Evolutionary conservation across 768 basidiomycete species (phyloP), one percentile per base, ranked within the genome.

Genomic region (Termitomyces sp.): DNA sequence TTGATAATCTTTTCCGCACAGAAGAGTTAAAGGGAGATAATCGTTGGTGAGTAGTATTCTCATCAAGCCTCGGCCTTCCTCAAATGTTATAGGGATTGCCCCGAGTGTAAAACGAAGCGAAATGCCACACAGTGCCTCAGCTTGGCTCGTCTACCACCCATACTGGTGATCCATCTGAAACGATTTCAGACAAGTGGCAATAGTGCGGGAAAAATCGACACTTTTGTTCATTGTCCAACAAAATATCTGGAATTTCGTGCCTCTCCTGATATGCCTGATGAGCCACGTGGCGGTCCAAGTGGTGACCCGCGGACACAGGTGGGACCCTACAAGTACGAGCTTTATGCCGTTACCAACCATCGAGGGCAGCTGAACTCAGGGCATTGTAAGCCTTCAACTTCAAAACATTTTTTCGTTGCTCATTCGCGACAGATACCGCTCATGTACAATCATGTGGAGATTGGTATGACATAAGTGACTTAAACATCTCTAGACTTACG

Each of bases 181-280:
- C 85, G 94, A 44, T 97, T 97, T 76, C 90, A 91, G 53, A 85
- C 87, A 63, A 90, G 92, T 62, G 94, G 94, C 1, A 86, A 85
- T 3, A 97, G 96, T 72, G 94, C 92, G 36, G 94, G 98, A 75
- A 98, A 98, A 76, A 85, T 98, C 54, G 95, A 98, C 71, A 97
- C 95, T 1, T 83, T 87, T 60, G 90, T 98, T 42, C 92, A 97
- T 60, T 99, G 92, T 73, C 96, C 96, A 6, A 71, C 81, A 62
- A 84, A 77, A 60, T 64, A 65, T 20, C 66, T 87, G 49, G 85
- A 87, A 42, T 54, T 58, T 8, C 52, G 29, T 28, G 57, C 66
- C 70, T 87, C 51, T 80, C 93, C 28, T 85, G 87, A 91, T 69
- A 87, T 98, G 81, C 96, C 95, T 3, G 79, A 87, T 3, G 57